Evolutionary conservation across 805 yeast species (phyloP), one percentile per base, ranked within the genome.

Genomic region (Wickerhamomyces ciferrii): DNA sequence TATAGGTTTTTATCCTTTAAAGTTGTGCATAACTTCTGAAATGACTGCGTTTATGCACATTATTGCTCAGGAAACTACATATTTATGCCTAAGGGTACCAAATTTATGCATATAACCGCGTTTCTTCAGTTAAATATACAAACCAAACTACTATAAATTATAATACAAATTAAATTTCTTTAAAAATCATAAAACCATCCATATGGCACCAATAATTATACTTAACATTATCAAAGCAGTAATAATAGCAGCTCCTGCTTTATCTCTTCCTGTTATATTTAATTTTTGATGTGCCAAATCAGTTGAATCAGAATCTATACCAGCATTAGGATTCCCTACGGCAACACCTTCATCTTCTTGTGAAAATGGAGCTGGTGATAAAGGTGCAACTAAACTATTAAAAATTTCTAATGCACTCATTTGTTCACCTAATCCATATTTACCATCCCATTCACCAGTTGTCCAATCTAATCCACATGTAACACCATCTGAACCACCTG

Each of bases 221-320:
- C 72, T 59, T 1, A 75, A 72, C 52, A 88, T 62, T 1, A 84
- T 81, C 8, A 87, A 63, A 0, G 89, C 92, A 0, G 98, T 92
- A 36, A 87, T 63, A 15, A 90, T 69, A 35, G 90, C 95, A 1
- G 97, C 97, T 41, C 97, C 98, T 1, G 86, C 96, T 53, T 74
- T 76, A 60, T 87, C 96, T 45, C 76, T 79, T 0, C 69, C 61
- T 0, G 76, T 66, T 32, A 89, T 78, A 0, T 62, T 66, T 41
- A 82, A 60, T 40, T 60, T 61, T 52, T 78, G 41, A 44, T 44
- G 63, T 48, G 49, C 56, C 59, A 51, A 53, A 54, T 67, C 65
- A 5, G 68, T 57, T 14, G 72, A 63, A 1, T 63, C 64, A 3
- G 74, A 53, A 49, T 64, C 60, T 7, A 74, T 61, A 36, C 82